phyloP scores from a whole-genome alignment of 805 yeast species.

The Kregervanrija fluxuum region DNA sequence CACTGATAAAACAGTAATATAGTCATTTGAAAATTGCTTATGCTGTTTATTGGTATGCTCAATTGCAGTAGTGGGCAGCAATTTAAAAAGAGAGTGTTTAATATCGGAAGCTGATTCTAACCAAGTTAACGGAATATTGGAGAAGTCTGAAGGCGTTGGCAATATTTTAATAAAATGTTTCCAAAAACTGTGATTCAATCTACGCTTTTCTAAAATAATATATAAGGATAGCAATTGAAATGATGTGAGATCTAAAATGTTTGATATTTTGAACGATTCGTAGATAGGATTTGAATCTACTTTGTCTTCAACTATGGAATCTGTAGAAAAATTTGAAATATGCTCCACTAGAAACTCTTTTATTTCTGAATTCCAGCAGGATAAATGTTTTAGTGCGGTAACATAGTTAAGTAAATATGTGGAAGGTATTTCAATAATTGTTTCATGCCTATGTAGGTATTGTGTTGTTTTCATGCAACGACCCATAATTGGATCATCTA shows the following conservation, averaged over 20 bases:
- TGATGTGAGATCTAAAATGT: slow-evolving; percentile 41
- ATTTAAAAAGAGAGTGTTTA: slow-evolving; percentile 19
- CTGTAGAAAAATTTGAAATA: slow-evolving; percentile 1
- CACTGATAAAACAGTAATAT: slow-evolving; percentile 23
- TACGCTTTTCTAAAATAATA: slow-evolving; percentile 35
- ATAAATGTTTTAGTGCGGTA: slow-evolving; percentile 41
- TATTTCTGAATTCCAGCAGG: slow-evolving; percentile 9
- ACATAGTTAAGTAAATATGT: slow-evolving; percentile 51
- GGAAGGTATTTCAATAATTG: slow-evolving; percentile 50
- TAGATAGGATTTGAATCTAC: slow-evolving; percentile 11
- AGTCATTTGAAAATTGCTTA: slow-evolving; percentile 39
- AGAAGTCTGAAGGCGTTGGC: slow-evolving; percentile 51
- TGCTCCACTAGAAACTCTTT: neutral
- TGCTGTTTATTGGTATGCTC: slow-evolving; percentile 35
- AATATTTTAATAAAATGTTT: slow-evolving; percentile 57
- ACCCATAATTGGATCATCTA: slow-evolving; percentile 43
- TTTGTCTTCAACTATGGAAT: neutral
- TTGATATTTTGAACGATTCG: slow-evolving; percentile 15
- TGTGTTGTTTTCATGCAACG: slow-evolving; percentile 50
- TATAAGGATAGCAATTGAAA: slow-evolving; percentile 54
- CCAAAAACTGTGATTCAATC: slow-evolving; percentile 50
- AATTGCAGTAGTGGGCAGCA: slow-evolving; percentile 39
- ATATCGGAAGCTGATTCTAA: neutral
- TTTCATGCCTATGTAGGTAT: slow-evolving; percentile 33
- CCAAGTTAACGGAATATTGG: slow-evolving; percentile 62